phyloP scores from a whole-genome alignment of 2,329 filamentous ascomycete genomes.

The Lachnellula occidentalis region DNA sequence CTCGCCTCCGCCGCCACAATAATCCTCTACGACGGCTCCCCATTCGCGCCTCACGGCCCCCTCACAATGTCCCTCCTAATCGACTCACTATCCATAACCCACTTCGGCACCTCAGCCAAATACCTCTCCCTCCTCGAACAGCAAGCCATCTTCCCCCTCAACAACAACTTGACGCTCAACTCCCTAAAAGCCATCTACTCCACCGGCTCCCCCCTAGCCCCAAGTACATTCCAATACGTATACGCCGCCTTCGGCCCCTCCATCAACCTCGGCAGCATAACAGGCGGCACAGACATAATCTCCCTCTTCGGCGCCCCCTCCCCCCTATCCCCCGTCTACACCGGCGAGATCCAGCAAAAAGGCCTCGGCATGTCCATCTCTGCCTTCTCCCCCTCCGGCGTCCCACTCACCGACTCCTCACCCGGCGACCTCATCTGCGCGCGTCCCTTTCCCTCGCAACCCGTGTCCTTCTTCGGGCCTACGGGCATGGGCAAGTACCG shows the following conservation, averaged over 20 bases:
- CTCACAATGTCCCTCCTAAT: slow-evolving; percentile 79
- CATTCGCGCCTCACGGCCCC: slow-evolving; percentile 74
- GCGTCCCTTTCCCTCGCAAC: slow-evolving; percentile 83
- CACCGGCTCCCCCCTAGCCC: slow-evolving; percentile 85
- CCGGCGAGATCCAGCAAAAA: slow-evolving; percentile 71
- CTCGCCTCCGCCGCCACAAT: slow-evolving; percentile 78
- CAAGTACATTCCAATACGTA: slow-evolving; percentile 87
- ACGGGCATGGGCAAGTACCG: slow-evolving; percentile 60
- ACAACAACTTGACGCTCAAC: slow-evolving; percentile 50
- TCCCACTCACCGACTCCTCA: slow-evolving; percentile 46
- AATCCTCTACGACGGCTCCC: slow-evolving; percentile 87
- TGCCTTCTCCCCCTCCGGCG: slow-evolving; percentile 48
- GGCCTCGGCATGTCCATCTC: slow-evolving; percentile 74
- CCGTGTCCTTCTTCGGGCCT: slow-evolving; percentile 79
- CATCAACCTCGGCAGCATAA: slow-evolving; percentile 90
- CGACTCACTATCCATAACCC: slow-evolving; percentile 74
- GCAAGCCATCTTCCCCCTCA: slow-evolving; percentile 56
- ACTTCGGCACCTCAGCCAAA: slow-evolving; percentile 92
- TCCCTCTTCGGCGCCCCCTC: slow-evolving; percentile 88
- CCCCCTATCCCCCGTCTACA: slow-evolving; percentile 65
- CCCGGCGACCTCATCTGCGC: slow-evolving; percentile 86
- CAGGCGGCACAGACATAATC: slow-evolving; percentile 93
- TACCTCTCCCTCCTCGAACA: slow-evolving; percentile 90
- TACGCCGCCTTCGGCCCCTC: slow-evolving; percentile 73
- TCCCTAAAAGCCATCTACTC: slow-evolving; percentile 83